phyloP scores from a whole-genome alignment of 2,329 filamentous ascomycete species.

The Talaromyces albobiverticillius region DNA sequence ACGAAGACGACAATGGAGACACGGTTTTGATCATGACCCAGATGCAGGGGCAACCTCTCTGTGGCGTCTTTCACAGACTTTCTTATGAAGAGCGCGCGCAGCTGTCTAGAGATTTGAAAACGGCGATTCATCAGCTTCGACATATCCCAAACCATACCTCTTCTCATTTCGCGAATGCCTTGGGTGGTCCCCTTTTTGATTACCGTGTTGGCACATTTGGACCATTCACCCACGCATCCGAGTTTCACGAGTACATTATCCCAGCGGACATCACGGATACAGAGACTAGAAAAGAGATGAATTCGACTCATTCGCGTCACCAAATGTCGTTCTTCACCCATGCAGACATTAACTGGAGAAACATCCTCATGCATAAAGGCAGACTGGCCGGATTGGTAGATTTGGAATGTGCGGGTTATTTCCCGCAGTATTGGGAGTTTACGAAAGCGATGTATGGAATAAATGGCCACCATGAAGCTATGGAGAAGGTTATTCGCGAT shows the following conservation, averaged over 20 bases:
- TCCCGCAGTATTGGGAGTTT: constrained; percentile 28
- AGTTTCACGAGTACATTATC: constrained; percentile 16
- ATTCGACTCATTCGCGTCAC: neutral
- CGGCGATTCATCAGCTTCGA: constrained; percentile 13
- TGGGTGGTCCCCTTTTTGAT: constrained; percentile 16
- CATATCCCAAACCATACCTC: constrained; percentile 16
- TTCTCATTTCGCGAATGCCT: constrained; percentile 13
- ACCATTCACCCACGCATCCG: constrained; percentile 17
- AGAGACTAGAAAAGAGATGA: neutral
- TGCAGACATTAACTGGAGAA: constrained; percentile 20
- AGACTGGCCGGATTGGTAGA: constrained; percentile 25
- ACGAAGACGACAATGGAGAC: neutral
- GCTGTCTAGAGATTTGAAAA: constrained; percentile 17
- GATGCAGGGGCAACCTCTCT: constrained; percentile 11
- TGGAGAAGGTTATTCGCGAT: constrained; percentile 12
- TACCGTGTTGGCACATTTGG: constrained; percentile 18
- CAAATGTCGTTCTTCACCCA: constrained; percentile 22
- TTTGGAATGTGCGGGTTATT: constrained; percentile 27
- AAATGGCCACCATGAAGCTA: neutral
- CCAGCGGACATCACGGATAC: neutral
- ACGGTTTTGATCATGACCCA: constrained; percentile 2
- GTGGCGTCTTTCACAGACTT: constrained; percentile 16
- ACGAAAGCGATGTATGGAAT: constrained; percentile 22
- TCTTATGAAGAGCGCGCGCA: constrained; percentile 19
- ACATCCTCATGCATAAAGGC: constrained; percentile 21